Evolutionary conservation across 225 moss, liverwort and hornwort species (phyloP).

Genomic region (Bryoerythrophyllum caledonicum): DNA sequence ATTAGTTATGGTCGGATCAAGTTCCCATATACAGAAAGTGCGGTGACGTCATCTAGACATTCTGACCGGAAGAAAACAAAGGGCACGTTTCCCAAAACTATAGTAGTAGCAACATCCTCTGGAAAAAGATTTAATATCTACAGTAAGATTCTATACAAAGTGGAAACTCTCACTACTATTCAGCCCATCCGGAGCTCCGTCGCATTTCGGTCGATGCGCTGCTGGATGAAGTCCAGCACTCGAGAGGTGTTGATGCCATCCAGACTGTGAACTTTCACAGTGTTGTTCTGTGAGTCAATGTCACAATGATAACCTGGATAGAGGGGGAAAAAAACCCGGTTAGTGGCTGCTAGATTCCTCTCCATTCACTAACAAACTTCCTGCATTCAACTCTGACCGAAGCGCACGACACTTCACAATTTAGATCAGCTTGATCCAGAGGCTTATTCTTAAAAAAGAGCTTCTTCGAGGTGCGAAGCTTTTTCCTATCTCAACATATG

Average conservation of each 20-base stretch:
- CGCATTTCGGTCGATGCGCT: neutral
- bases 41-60: neutral
- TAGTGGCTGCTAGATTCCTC: too few relatives aligned
- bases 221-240: neutral
- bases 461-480: neutral
- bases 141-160: neutral
- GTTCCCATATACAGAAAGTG: neutral
- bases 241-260: neutral
- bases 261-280: neutral
- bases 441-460: neutral
- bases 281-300: neutral
- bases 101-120: neutral
- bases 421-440: neutral
- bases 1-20: neutral
- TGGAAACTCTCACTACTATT: neutral
- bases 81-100: neutral
- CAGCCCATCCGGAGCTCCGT: neutral
- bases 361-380: neutral
- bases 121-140: neutral
- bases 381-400: neutral
- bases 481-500: neutral
- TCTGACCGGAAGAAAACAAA: constrained; percentile 1
- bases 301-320: constrained; percentile 15
- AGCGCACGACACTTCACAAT: neutral
- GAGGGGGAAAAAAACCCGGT: neutral